Percentiles rank a stretch among this genome's conserved stretches.
Conservation (phyloP, 345 rosid species). For the Boechera stricta region DNA sequence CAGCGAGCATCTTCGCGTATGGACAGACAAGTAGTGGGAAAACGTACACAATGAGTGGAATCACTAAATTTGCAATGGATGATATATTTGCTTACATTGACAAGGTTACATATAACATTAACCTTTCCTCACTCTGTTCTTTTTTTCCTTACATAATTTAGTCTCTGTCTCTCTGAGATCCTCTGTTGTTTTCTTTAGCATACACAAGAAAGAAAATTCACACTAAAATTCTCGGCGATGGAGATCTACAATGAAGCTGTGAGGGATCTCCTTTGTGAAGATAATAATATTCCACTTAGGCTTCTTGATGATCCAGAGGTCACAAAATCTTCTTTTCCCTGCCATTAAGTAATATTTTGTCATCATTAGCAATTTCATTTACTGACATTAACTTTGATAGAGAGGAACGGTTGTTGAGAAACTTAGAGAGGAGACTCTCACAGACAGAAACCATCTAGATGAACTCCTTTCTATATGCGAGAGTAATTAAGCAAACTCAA, state of each 20-base stretch:
- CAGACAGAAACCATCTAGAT: slow-evolving; percentile 61
- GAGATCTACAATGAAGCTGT: slow-evolving; percentile 95
- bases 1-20: slow-evolving; percentile 79
- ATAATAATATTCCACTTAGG: slow-evolving; percentile 61
- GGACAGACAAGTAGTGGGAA: slow-evolving; percentile 92
- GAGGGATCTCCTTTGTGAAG: slow-evolving; percentile 79
- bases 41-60: slow-evolving; percentile 78
- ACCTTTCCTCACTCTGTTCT: background rate
- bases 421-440: slow-evolving; percentile 68
- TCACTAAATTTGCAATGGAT: slow-evolving; percentile 58
- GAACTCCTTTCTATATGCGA: slow-evolving; percentile 82
- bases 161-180: background rate
- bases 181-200: slow-evolving; percentile 52
- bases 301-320: slow-evolving; percentile 97
- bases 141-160: background rate
- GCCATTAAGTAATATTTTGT: slow-evolving; percentile 8
- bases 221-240: slow-evolving; percentile 80
- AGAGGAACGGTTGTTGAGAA: slow-evolving; percentile 90
- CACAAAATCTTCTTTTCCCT: background rate
- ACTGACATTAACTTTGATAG: slow-evolving; percentile 45
- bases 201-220: slow-evolving; percentile 63
- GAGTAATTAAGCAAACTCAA: slow-evolving; percentile 46
- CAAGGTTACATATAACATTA: slow-evolving; percentile 43
- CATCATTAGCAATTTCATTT: background rate
- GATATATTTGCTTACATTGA: slow-evolving; percentile 65